Conservation (phyloP, 2,329 filamentous ascomycete genomes). For the Penicillium sp. region DNA sequence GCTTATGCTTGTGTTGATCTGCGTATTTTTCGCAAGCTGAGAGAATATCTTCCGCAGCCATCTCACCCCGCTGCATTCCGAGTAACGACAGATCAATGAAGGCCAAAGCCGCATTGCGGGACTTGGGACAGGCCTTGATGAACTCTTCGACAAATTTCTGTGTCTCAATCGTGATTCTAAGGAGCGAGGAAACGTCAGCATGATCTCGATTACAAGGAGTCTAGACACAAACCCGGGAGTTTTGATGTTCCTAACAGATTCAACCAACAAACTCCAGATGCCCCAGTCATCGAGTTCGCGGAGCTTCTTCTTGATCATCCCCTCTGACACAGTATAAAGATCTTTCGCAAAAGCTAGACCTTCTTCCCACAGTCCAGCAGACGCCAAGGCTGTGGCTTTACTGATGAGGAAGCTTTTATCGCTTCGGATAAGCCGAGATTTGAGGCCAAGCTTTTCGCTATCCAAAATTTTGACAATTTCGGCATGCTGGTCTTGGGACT, state of each 20-base stretch:
- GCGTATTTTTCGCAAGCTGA: constrained; percentile 42
- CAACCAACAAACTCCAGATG: constrained; percentile 45
- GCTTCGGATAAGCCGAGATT: constrained; percentile 43
- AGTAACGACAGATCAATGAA: constrained; percentile 31
- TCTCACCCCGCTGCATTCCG: constrained; percentile 25
- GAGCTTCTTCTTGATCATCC: constrained; percentile 23
- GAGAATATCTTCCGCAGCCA: constrained; percentile 34
- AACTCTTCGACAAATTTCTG: constrained; percentile 37
- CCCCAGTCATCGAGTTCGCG: constrained; percentile 46
- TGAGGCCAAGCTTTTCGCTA: constrained; percentile 41
- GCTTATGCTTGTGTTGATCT: constrained; percentile 40
- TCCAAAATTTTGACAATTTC: constrained; percentile 45
- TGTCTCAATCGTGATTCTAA: constrained; percentile 31
- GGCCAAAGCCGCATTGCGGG: constrained; percentile 44
- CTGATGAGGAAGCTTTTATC: constrained; percentile 43
- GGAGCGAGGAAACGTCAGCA: constrained; percentile 1
- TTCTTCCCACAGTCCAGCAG: constrained; percentile 40
- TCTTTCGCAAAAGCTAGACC: constrained; percentile 36
- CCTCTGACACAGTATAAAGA: constrained; percentile 36
- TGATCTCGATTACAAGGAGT: neutral
- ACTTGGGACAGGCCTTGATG: constrained; percentile 34
- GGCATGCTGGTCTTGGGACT: constrained; percentile 38
- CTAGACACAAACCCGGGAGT: constrained; percentile 32
- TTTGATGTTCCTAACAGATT: constrained; percentile 31
- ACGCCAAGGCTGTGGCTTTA: constrained; percentile 40